A percentile compares a stretch with the other conserved stretches of the same genome.
Evolutionary conservation across 2,329 filamentous ascomycete species (phyloP).

Genomic region (Talaromyces sp.): DNA sequence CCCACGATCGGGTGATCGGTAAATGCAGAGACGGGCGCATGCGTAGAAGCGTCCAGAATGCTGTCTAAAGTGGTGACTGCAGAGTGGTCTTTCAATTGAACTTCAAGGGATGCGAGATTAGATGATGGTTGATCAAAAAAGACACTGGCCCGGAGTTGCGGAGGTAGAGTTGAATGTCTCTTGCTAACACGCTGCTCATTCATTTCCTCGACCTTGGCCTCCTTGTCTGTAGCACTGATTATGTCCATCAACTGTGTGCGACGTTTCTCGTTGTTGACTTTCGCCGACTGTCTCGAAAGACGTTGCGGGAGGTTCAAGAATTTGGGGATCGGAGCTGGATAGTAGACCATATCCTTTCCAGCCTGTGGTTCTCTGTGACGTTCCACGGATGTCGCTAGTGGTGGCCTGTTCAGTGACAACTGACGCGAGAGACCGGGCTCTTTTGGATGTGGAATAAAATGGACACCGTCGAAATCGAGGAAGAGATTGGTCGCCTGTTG

Average conservation of each 20-base stretch:
- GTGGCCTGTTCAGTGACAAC: slow-evolving; percentile 38
- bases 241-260: slow-evolving; percentile 66
- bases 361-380: slow-evolving; percentile 47
- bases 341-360: slow-evolving; percentile 82
- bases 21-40: slow-evolving; percentile 84
- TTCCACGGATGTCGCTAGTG: slow-evolving; percentile 38
- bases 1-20: slow-evolving; percentile 84
- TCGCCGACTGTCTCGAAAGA: slow-evolving; percentile 68
- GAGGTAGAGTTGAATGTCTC: slow-evolving; percentile 59
- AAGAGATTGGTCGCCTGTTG: slow-evolving; percentile 45
- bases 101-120: slow-evolving; percentile 43
- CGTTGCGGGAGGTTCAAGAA: slow-evolving; percentile 91
- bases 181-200: slow-evolving; percentile 24
- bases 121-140: slow-evolving; percentile 74
- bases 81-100: slow-evolving; percentile 66
- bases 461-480: slow-evolving; percentile 50
- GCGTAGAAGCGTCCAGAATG: slow-evolving; percentile 84
- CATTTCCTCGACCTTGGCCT: slow-evolving; percentile 33
- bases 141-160: slow-evolving; percentile 82
- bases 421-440: slow-evolving; percentile 28
- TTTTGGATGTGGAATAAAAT: slow-evolving; percentile 36
- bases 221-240: slow-evolving; percentile 54
- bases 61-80: slow-evolving; percentile 85
- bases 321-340: slow-evolving; percentile 88
- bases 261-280: slow-evolving; percentile 62